Evolutionary conservation across 768 basidiomycete species (phyloP), one percentile per base, ranked within the genome.

Genomic region (Candolleomyces efflorescens): DNA sequence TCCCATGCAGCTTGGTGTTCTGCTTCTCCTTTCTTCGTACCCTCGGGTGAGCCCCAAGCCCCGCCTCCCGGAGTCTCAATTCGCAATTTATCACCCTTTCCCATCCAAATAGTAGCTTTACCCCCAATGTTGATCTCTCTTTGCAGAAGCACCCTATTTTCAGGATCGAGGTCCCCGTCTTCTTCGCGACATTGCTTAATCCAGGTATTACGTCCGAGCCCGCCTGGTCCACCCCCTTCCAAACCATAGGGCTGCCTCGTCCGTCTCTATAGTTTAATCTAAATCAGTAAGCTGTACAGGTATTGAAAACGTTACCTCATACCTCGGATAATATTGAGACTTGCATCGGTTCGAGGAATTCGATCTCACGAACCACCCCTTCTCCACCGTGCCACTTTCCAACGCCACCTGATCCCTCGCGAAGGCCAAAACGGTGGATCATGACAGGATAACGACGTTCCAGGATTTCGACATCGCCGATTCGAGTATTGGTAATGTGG

Each of bases 361-460:
- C 92, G 45, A 96, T 78, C 64, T 92, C 91, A 36, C 94, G 81
- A 43, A 89, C 75, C 17, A 89, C 91, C 7, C 94, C 94, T 63
- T 94, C 89, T 2, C 94, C 94, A 2, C 94, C 94, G 27, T 74
- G 75, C 78, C 81, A 93, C 62, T 81, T 77, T 4, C 92, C 92
- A 37, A 71, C 68, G 0, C 92, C 92, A 26, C 80, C 90, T 9
- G 87, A 89, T 45, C 80, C 85, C 15, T 77, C 67, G 22, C 92
- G 82, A 47, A 94, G 68, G 5, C 86, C 89, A 68, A 97, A 97
- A 65, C 82, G 84, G 67, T 90, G 91, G 15, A 98, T 63, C 63
- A 97, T 75, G n/a, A 96, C 85, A 0, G 95, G 94, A 69, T 97
- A 98, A 45, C 95, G 85, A 49, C 94, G 83, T 68, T 98, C 95